phyloP scores from a whole-genome alignment of 495 filamentous ascomycete genomes.

The Hypoxylon crocopeplum region DNA sequence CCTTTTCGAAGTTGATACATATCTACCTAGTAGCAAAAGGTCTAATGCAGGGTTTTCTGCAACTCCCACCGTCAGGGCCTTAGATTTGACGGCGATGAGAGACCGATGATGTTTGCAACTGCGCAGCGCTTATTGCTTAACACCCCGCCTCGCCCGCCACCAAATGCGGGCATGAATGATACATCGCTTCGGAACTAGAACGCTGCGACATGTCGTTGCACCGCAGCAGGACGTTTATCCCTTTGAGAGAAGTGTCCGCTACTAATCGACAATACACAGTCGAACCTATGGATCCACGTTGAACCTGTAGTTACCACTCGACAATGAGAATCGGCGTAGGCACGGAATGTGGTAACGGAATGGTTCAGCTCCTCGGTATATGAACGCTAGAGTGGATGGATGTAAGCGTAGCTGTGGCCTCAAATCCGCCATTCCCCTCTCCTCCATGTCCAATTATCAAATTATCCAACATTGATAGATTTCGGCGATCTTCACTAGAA shows the following conservation, averaged over 20 bases:
- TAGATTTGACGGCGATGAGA: slow-evolving; percentile 4
- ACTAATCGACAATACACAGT: slow-evolving; percentile 14
- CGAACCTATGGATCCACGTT: slow-evolving; percentile 33
- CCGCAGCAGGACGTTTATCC: slow-evolving; percentile 26
- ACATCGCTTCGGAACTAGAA: slow-evolving; percentile 34
- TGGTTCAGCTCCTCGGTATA: too few species aligned
- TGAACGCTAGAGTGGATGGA: too few species aligned
- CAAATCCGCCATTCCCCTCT: too few species aligned
- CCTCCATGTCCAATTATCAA: too few species aligned
- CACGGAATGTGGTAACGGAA: too few species aligned
- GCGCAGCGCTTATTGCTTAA: slow-evolving; percentile 20
- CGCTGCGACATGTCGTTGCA: slow-evolving; percentile 23
- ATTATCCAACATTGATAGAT: too few species aligned
- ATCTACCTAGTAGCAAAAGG: neutral
- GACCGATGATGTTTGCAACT: slow-evolving; percentile 9
- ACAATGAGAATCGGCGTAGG: slow-evolving; percentile 4
- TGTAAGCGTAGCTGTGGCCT: too few species aligned
- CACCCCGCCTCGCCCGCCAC: slow-evolving; percentile 24
- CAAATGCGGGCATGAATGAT: slow-evolving; percentile 28
- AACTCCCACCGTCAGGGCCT: slow-evolving; percentile 21
- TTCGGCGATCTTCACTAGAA: slow-evolving; percentile 25
- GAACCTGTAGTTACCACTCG: slow-evolving; percentile 17
- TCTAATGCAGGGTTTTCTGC: slow-evolving; percentile 31
- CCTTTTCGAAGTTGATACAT: slow-evolving; percentile 12
- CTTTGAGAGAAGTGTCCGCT: slow-evolving; percentile 7